These are phyloP conservation scores for Hypoxylon cercidicola DNA, from an alignment of 495 filamentous ascomycete species.

Conservation along the genomic window DNA sequence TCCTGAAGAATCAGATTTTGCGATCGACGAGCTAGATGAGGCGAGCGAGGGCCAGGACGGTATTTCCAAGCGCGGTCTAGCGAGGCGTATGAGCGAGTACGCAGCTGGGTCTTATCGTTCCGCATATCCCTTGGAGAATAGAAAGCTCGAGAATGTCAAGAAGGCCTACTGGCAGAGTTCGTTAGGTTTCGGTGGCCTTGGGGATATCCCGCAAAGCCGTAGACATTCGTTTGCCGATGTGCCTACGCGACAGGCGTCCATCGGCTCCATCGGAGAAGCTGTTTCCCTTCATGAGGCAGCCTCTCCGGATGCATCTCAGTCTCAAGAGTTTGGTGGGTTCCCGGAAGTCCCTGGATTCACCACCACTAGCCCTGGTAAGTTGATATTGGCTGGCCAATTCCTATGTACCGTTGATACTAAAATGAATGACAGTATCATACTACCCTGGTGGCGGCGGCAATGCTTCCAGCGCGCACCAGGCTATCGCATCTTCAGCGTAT, in stretches of 20 bases:
- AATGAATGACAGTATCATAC: slow-evolving; percentile 57
- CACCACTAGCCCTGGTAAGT: slow-evolving; percentile 51
- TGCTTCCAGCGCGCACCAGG: slow-evolving; percentile 48
- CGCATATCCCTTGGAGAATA: slow-evolving; percentile 72
- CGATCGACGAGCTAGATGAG: slow-evolving; percentile 76
- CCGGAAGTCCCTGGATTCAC: slow-evolving; percentile 48
- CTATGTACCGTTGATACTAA: slow-evolving; percentile 36
- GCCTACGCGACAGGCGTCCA: slow-evolving; percentile 73
- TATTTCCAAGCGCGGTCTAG: slow-evolving; percentile 63
- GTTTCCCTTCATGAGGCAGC: slow-evolving; percentile 55
- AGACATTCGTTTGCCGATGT: slow-evolving; percentile 97
- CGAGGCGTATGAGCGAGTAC: slow-evolving; percentile 71
- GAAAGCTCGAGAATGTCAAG: slow-evolving; percentile 79
- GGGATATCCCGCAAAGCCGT: slow-evolving; percentile 83
- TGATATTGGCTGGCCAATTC: neutral
- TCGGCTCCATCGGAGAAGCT: slow-evolving; percentile 70
- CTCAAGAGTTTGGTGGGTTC: slow-evolving; percentile 51
- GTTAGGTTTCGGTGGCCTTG: slow-evolving; percentile 77
- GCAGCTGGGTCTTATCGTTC: slow-evolving; percentile 65
- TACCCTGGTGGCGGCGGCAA: slow-evolving; percentile 52
- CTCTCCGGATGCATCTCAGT: slow-evolving; percentile 50
- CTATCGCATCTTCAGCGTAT: slow-evolving; percentile 52
- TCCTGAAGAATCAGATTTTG: slow-evolving; percentile 76
- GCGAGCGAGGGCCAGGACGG: slow-evolving; percentile 65
- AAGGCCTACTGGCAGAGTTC: slow-evolving; percentile 90